Base-by-base conservation (phyloP, 2,329 filamentous ascomycete genomes). In the Colletotrichum spaethianum region DNA sequence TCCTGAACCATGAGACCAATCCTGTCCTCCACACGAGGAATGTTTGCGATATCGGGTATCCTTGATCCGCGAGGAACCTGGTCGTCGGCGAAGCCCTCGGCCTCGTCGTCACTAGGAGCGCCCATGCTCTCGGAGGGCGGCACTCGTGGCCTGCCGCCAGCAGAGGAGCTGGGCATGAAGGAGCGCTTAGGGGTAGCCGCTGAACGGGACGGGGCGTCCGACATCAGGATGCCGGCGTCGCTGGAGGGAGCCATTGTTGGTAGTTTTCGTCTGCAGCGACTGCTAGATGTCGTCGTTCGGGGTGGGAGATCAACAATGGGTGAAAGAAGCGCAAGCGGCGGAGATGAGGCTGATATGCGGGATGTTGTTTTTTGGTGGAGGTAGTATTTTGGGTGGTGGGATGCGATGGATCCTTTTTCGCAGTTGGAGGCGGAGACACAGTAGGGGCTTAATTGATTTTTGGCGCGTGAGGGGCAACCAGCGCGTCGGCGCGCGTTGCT, bases 1-100 rank as follows among this genome's bases (percentile, higher is more conserved):
- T 92, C 87, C 79, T 94, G 93, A 33, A 96, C 89, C 65, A 92
- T 89, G 75, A 94, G 87, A 73, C 93, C 94, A 61, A 94, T 92
- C 70, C 88, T 88, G 81, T 97, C 94, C 74, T 94, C 91, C 8
- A 96, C 93, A 70, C 90, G 88, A 7, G 93, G 91, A 40, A 96
- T 88, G 63, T 85, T 87, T 72, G 83, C 78, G 31, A 83, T 78
- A 67, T 89, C 84, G 56, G 83, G 81, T 28, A 85, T 80, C 71
- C 89, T 84, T 71, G 86, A 81, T 70, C 85, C 84, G 57, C 82
- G 81, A 1, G 90, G 90, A 12, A 92, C 84, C 79, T 91, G 89
- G 76, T 92, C 90, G 77, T 92, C 90, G 69, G 87, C 90, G 75
- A 91, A 91, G 4, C 89, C 89, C 75, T 90, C 88, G 12, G 82